These are phyloP conservation scores for Nothophytophthora sp. DNA, from an alignment of 352 stramenopile genomes.

Conservation along the genomic window DNA sequence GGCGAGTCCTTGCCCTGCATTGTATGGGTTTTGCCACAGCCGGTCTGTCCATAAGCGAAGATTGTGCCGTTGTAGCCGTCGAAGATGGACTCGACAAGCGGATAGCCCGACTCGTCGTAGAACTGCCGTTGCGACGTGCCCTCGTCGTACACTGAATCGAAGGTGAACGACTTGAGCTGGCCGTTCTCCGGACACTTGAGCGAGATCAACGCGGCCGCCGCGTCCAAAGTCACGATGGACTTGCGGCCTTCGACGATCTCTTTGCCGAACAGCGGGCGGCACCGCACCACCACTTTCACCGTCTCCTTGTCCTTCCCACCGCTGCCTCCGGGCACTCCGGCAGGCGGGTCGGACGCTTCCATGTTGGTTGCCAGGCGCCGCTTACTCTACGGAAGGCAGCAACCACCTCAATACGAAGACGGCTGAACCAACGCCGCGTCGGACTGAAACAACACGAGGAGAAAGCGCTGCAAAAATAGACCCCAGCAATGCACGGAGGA, in stretches of 20 bases:
- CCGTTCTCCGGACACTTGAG: slow-evolving; percentile 79
- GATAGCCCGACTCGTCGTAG: slow-evolving; percentile 86
- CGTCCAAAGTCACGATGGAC: slow-evolving; percentile 81
- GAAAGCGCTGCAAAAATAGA: no score
- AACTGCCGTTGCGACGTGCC: slow-evolving; percentile 82
- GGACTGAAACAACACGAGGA: no score
- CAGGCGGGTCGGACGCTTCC: slow-evolving; percentile 19
- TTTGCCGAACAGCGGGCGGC: slow-evolving; percentile 84
- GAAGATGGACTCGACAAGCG: slow-evolving; percentile 90
- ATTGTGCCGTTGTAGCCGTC: slow-evolving; percentile 93
- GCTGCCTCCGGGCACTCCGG: slow-evolving; percentile 3
- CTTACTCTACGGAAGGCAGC: no score
- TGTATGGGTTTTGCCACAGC: slow-evolving; percentile 85
- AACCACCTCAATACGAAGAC: no score
- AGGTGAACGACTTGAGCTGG: slow-evolving; percentile 88
- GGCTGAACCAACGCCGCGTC: no score
- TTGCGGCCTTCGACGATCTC: slow-evolving; percentile 82
- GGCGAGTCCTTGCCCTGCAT: slow-evolving; percentile 84
- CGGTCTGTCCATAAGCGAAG: slow-evolving; percentile 90
- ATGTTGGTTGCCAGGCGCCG: slow-evolving; percentile 11
- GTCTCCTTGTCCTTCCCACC: slow-evolving; percentile 73
- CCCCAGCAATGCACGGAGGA: no score
- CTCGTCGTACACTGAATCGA: slow-evolving; percentile 92
- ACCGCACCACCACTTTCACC: slow-evolving; percentile 90
- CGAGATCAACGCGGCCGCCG: slow-evolving; percentile 60